These are phyloP conservation scores for Chlorella sorokiniana DNA, from an alignment of 139 green algal species.

Conservation along the genomic window DNA sequence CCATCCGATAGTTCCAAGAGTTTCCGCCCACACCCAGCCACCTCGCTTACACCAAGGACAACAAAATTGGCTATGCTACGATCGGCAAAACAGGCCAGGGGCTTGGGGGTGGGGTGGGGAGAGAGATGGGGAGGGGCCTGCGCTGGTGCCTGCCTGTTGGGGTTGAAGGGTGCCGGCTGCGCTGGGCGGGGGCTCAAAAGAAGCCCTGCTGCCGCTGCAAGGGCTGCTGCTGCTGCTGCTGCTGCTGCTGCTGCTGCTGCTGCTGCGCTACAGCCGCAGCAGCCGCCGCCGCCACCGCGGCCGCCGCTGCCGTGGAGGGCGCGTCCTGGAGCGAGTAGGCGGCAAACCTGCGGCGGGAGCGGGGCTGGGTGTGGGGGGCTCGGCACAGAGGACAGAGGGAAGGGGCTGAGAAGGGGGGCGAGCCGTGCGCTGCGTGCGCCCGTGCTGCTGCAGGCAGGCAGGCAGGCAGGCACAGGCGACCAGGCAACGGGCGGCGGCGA, in stretches of 20 bases:
- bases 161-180: too few species aligned
- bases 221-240: neutral
- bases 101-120: too few species aligned
- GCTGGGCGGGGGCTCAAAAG: neutral
- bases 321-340: slow-evolving; percentile 2
- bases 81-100: too few species aligned
- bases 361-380: too few species aligned
- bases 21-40: too few species aligned
- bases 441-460: neutral
- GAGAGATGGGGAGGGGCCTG: too few species aligned
- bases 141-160: too few species aligned
- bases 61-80: too few species aligned
- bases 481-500: neutral
- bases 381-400: neutral
- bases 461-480: neutral
- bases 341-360: slow-evolving; percentile 1
- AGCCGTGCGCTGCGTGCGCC: too few species aligned
- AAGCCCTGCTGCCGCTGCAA: neutral
- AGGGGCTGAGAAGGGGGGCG: neutral
- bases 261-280: neutral
- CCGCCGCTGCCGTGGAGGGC: neutral
- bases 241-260: neutral
- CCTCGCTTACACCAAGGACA: too few species aligned
- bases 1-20: too few species aligned
- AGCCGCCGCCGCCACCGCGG: neutral